Percentiles rank a stretch among this genome's conserved stretches.
These are phyloP conservation scores for Cantharellus anzutake DNA, from an alignment of 768 basidiomycete species.

Conservation along the genomic window DNA sequence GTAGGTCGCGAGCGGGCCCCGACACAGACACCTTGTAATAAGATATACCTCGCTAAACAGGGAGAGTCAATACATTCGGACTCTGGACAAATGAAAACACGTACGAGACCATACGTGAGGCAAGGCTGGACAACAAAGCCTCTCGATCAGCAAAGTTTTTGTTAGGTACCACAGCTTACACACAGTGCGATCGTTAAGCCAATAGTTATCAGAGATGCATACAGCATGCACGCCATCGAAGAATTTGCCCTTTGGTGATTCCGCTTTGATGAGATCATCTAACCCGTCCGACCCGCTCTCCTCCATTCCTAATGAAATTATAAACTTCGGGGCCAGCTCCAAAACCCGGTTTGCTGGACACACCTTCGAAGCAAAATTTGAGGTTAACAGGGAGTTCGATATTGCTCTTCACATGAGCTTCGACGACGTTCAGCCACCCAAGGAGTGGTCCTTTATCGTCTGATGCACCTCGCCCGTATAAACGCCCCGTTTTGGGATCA, in stretches of 20 bases:
- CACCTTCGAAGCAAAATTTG: constrained; percentile 74
- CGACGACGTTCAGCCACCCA: constrained; percentile 79
- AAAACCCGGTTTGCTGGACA: not conserved
- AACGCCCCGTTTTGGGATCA: constrained; percentile 31
- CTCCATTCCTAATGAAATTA: constrained; percentile 46
- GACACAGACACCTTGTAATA: constrained; percentile 72
- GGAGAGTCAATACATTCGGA: not conserved
- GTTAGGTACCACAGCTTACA: not conserved
- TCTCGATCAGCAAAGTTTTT: not conserved
- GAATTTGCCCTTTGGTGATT: constrained; percentile 42
- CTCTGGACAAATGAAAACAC: not conserved
- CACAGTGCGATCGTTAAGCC: constrained; percentile 63
- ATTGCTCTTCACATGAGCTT: constrained; percentile 51
- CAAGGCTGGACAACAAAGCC: constrained; percentile 23
- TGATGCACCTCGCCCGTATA: constrained; percentile 73
- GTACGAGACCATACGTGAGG: constrained; percentile 59
- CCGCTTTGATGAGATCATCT: constrained; percentile 49
- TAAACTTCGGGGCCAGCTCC: not conserved
- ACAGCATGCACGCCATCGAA: constrained; percentile 82
- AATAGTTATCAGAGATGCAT: constrained; percentile 94
- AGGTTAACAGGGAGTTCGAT: constrained; percentile 75
- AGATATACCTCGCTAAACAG: constrained; percentile 41
- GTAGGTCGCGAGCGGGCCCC: constrained; percentile 74
- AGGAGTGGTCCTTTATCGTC: constrained; percentile 86
- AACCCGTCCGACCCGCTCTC: constrained; percentile 84